These are phyloP conservation scores for Phaeotremella skinneri DNA, from an alignment of 768 basidiomycete genomes.

Conservation along the genomic window DNA sequence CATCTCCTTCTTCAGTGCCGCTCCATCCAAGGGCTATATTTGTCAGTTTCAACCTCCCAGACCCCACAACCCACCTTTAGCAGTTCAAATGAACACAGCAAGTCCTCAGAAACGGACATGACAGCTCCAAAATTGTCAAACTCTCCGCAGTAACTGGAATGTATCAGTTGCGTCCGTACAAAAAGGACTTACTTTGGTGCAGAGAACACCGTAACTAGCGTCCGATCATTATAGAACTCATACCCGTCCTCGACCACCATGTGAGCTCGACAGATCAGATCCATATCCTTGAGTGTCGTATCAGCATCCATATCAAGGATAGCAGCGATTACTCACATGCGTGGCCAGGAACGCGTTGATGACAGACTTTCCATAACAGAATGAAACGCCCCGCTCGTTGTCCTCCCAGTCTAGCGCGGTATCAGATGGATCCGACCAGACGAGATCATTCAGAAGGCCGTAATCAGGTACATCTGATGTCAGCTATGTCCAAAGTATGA, in stretches of 20 bases:
- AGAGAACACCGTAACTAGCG: conserved; percentile 96
- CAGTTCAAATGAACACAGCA: conserved; percentile 94
- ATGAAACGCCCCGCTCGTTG: conserved; percentile 97
- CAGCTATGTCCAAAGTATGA: background rate
- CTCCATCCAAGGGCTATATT: conserved; percentile 76
- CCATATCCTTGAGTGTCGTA: conserved; percentile 68
- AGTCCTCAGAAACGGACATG: conserved; percentile 88
- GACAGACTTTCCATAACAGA: conserved; percentile 96
- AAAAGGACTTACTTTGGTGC: conserved; percentile 81
- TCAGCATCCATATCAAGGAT: conserved; percentile 7
- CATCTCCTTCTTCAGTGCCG: conserved; percentile 95
- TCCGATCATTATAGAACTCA: conserved; percentile 99
- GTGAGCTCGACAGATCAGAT: conserved; percentile 97
- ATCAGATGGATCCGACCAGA: conserved; percentile 98
- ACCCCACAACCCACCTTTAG: conserved; percentile 59
- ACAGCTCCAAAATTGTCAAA: conserved; percentile 52
- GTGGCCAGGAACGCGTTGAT: conserved; percentile 86
- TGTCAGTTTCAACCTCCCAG: background rate
- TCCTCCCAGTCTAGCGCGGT: conserved; percentile 99
- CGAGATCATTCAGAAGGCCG: conserved; percentile 89
- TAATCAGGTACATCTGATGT: conserved; percentile 89
- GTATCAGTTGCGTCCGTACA: background rate
- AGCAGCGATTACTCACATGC: conserved; percentile 50
- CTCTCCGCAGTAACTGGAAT: conserved; percentile 52
- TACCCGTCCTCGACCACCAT: conserved; percentile 98